Base-by-base conservation (phyloP, 495 filamentous ascomycete genomes). In the Achaetomiella virescens region DNA sequence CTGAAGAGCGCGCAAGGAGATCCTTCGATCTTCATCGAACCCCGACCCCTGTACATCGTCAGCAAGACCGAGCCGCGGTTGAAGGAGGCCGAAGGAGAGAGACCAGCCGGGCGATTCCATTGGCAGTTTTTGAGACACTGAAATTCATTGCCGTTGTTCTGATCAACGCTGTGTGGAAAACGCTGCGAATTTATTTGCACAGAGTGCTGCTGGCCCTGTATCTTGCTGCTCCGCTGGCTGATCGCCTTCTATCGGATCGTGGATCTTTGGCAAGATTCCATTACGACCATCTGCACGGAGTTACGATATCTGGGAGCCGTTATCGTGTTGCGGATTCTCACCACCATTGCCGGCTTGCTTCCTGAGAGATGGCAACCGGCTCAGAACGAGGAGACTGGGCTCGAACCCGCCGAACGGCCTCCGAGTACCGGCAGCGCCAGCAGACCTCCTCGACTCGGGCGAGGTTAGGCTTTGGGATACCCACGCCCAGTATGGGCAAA, bases 401-500 rank as follows among this genome's bases (percentile, higher is more conserved):
- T 8, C 27, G 17, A 6, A 11, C 15, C 6, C 40, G 25, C 27
- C 25, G 15, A 37, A 10, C 3, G 15, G 14, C 31, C 20, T 45
- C 40, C 27, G 6, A 5, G 0, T 18, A 37, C 2, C 14, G 20
- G 6, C 17, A 18, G 9, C 18, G 4, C 36, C 36, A 38, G 14
- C 36, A 38, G 3, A 6, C 36, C 11, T 12, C 12, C 36, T 38
- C 11, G 12, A 2, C 24, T 35, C 40, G n/a, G 18, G 2, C 1
- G 27, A 31, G 9, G 27, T 31, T 31, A 9, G 9, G 27, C 27
- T 5, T 31, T 31, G 25, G 41, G 3, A 47, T 17, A 45, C 47
- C 65, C 24, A 50, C 54, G 37, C 61, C 62, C 33, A 52, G 58
- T 41, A 24, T 58, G 15, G 46, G 40, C 38, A 49, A 52, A 20